Percentiles rank a stretch among this genome's conserved stretches.
These are phyloP conservation scores for Cladosporium cucumerinum DNA, from an alignment of 2,329 filamentous ascomycete species.

Conservation along the genomic window DNA sequence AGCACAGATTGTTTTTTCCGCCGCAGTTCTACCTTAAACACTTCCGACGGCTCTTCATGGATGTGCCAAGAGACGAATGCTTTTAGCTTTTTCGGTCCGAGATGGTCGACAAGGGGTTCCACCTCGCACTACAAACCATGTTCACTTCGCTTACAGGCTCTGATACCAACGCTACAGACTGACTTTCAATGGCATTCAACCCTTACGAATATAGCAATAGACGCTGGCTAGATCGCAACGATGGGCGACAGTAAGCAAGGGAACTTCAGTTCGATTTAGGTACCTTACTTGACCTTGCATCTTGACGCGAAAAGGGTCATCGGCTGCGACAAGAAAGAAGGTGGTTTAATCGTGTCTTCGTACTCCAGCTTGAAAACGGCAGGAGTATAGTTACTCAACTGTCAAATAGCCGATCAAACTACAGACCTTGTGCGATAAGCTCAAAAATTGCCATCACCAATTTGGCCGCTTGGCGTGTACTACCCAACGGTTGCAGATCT, in stretches of 20 bases:
- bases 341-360: conserved; percentile 36
- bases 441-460: conserved; percentile 40
- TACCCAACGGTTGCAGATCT: neutral
- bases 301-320: neutral
- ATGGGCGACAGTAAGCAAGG: neutral
- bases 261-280: neutral
- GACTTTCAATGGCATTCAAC: neutral
- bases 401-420: conserved; percentile 37
- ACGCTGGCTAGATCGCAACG: neutral
- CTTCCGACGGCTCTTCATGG: neutral
- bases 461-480: conserved; percentile 33
- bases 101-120: neutral
- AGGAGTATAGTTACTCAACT: conserved; percentile 36
- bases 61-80: neutral
- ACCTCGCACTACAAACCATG: neutral
- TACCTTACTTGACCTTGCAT: neutral
- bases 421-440: conserved; percentile 35
- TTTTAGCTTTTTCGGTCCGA: neutral
- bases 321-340: conserved; percentile 23
- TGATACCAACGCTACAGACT: neutral
- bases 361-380: conserved; percentile 38
- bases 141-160: neutral
- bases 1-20: neutral
- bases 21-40: neutral
- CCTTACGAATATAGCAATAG: neutral